Conservation (phyloP, 2,329 filamentous ascomycete species). For the Phialophora verrucosa region DNA sequence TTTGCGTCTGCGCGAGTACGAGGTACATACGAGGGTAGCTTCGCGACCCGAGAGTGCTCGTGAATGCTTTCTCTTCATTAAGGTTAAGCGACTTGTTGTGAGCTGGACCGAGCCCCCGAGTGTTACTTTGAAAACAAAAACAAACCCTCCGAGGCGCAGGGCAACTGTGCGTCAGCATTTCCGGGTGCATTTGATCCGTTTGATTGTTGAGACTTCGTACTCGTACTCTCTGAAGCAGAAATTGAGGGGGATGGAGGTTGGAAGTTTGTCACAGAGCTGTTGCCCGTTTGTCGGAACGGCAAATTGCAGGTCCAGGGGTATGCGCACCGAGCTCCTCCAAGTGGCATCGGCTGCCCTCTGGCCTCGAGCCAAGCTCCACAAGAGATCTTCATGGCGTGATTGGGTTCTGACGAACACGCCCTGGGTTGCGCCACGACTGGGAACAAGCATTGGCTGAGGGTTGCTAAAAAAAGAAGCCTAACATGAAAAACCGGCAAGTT, state of each 20-base stretch:
- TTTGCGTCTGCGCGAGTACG: constrained; percentile 4
- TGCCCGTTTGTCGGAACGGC: neutral
- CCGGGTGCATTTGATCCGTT: neutral
- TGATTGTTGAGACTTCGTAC: neutral
- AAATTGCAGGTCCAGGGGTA: constrained; percentile 20
- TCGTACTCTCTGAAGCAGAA: neutral
- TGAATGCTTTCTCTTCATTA: neutral
- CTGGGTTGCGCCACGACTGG: neutral
- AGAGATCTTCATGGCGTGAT: constrained; percentile 10
- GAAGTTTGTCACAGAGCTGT: neutral
- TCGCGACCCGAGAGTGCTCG: constrained; percentile 9
- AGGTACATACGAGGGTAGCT: constrained; percentile 5
- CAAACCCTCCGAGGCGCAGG: neutral
- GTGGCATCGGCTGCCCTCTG: neutral
- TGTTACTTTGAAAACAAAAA: neutral
- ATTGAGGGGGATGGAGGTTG: neutral
- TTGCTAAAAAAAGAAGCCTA: neutral
- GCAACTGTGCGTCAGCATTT: neutral
- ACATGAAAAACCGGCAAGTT: neutral
- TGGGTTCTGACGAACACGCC: constrained; percentile 6
- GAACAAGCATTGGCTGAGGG: neutral
- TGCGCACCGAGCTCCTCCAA: neutral
- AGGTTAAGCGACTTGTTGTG: neutral
- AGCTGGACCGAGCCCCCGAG: neutral
- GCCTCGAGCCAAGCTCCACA: constrained; percentile 2